Evolutionary conservation across 2,329 filamentous ascomycete species (phyloP), one percentile per base, ranked within the genome.

Genomic region (Dothideomycetidae sp.): DNA sequence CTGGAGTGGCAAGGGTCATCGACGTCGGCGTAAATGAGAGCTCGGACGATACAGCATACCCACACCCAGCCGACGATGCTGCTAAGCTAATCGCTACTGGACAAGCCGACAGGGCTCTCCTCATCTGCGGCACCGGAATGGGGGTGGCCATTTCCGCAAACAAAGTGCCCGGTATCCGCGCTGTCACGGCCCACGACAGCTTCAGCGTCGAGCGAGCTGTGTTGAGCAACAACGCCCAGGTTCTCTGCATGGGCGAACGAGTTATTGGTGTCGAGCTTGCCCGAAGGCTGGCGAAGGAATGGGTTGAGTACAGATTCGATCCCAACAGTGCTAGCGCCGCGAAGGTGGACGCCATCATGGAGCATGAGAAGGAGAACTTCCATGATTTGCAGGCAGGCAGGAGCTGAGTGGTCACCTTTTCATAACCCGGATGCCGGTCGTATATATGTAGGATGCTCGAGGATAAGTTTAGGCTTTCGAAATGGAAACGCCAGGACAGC

Each of bases 111-210:
- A 77, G 83, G 37, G 83, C 81, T 0, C 66, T 92, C 26, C 63
- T 85, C 29, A 82, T 92, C 62, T 92, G 83, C 61, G 83, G 84
- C 2, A 92, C 84, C 0, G 84, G 84, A 0, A 69, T 93, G 5
- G 84, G 84, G 12, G 84, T 93, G 5, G 83, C 84, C 49, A 92
- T 92, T 54, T 64, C 73, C n/a, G 84, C 84, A 46, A 92, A 92
- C 68, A 92, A 92, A 59, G 75, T 92, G 45, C 78, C 75, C 40
- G 83, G 83, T 4, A 74, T 92, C 43, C 68, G 83, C 15, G 84
- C 84, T n/a, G 84, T 92, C 12, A 92, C 83, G 4, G 84, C 84
- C 1, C 84, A 93, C 56, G 84, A 92, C 55, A 78, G 75, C 47
- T 93, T 86, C 64, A 78, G 71, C 39, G 81, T 92, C 5, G 83